Base-by-base conservation (phyloP, 371 early-diverging fungal species). In the Zopfochytrium polystomum region DNA sequence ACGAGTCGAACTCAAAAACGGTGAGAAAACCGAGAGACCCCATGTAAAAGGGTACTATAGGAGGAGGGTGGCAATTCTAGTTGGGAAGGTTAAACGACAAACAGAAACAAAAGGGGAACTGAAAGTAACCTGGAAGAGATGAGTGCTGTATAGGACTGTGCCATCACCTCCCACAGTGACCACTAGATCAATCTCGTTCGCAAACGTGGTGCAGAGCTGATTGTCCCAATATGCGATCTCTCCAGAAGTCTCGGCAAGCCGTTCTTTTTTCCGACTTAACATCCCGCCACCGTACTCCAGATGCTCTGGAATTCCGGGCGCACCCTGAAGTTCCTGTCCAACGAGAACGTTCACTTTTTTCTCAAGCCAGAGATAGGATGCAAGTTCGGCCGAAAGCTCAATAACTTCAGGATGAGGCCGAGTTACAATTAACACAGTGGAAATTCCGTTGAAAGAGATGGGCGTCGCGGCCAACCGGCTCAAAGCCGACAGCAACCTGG, bases 151-250 rank as follows among this genome's bases (percentile, higher is more conserved):
- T 34, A 97, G 81, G 44, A 97, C 86, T 3, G 98, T 96, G n/a
- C 98, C 98, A 73, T 97, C 98, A 22, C 98, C 98, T 30, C 98
- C 98, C 26, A 96, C 70, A 2, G 95, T 92, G 13, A 97, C 79
- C n/a, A 91, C 91, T 30, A 75, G 55, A 35, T 65, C 69, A 2
- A 75, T 63, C 5, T 55, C 48, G 13, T 50, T 25, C 20, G 44
- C 43, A 26, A 57, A 15, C 31, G 34, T 26, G 25, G 22, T 20
- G n/a, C 61, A 64, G 54, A 53, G 55, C 42, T 58, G 65, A 23
- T 30, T 29, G 25, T 44, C 54, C 66, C 66, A 55, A 29, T 23
- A 15, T 32, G 18, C 11, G 25, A 48, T 55, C 51, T 18, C 11
- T 4, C 27, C 9, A n/a, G n/a, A n/a, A n/a, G n/a, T n/a, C 26